These are phyloP conservation scores for Endocalyx cinctus DNA, from an alignment of 2,329 filamentous ascomycete species.

Conservation along the genomic window DNA sequence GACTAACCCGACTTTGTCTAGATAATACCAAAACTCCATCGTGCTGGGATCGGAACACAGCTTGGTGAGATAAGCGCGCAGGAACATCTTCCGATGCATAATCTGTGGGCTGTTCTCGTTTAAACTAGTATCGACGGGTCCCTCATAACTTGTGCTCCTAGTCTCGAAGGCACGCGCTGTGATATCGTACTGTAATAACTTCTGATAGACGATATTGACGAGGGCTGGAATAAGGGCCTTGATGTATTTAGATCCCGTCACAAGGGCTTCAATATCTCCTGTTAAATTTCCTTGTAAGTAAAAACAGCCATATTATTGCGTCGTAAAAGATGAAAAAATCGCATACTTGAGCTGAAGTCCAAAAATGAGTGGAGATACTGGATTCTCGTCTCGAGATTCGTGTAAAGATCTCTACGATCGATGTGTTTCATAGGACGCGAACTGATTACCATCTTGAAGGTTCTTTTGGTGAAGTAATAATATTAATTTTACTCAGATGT, in stretches of 20 bases:
- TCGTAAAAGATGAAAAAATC: too few species aligned
- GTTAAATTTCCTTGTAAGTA: too few species aligned
- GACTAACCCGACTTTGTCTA: constrained; percentile 73
- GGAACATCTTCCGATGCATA: constrained; percentile 70
- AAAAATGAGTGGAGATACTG: constrained; percentile 72
- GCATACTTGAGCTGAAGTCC: constrained; percentile 67
- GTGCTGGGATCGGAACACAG: constrained; percentile 70
- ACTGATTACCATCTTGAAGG: constrained; percentile 15
- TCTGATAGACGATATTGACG: constrained; percentile 81
- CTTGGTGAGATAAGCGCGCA: constrained; percentile 69
- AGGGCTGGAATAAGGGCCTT: constrained; percentile 77
- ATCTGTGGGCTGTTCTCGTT: constrained; percentile 71
- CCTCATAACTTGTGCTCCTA: constrained; percentile 59
- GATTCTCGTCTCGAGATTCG: constrained; percentile 63
- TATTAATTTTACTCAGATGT: neutral
- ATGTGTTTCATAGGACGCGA: constrained; percentile 50
- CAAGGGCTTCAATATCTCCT: constrained; percentile 70
- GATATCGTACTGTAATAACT: constrained; percentile 75
- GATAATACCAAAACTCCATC: constrained; percentile 78
- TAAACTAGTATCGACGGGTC: constrained; percentile 58
- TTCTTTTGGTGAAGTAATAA: neutral
- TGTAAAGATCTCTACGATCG: constrained; percentile 67
- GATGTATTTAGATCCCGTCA: constrained; percentile 68
- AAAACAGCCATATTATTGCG: too few species aligned
- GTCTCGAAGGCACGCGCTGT: constrained; percentile 72